Percentiles rank a stretch among this genome's conserved stretches.
These are phyloP conservation scores for Apiospora arundinis DNA, from an alignment of 2,329 filamentous ascomycete species.

Conservation along the genomic window DNA sequence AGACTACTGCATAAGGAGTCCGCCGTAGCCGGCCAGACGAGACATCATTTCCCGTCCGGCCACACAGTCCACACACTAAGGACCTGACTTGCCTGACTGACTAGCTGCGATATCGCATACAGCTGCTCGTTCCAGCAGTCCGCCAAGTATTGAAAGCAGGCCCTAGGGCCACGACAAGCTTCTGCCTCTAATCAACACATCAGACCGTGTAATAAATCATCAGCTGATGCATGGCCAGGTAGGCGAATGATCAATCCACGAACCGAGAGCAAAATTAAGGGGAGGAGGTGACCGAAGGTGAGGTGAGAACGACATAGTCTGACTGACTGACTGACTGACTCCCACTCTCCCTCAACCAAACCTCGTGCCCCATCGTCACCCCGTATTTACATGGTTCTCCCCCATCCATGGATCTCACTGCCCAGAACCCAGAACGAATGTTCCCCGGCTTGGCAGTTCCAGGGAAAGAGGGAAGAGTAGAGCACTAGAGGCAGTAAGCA, in stretches of 20 bases:
- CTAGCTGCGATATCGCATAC: constrained; percentile 15
- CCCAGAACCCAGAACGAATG: neutral
- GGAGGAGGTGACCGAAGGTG: neutral
- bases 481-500: neutral
- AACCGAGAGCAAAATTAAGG: neutral
- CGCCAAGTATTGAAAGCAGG: neutral
- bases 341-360: neutral
- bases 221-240: constrained; percentile 9
- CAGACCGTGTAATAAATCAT: neutral
- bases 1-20: neutral
- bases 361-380: neutral
- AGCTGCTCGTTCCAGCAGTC: neutral
- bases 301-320: neutral
- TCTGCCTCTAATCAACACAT: neutral
- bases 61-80: too few relatives aligned
- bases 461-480: neutral
- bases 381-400: constrained; percentile 11
- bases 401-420: neutral
- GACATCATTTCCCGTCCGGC: constrained; percentile 2
- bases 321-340: too few relatives aligned
- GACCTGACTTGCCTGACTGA: neutral
- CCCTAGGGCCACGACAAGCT: constrained; percentile 2
- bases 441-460: neutral
- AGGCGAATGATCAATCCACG: neutral
- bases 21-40: neutral